These are phyloP conservation scores for Hyparrhenia diplandra DNA, from an alignment of 176 grass and related monocot genomes.

Conservation along the genomic window DNA sequence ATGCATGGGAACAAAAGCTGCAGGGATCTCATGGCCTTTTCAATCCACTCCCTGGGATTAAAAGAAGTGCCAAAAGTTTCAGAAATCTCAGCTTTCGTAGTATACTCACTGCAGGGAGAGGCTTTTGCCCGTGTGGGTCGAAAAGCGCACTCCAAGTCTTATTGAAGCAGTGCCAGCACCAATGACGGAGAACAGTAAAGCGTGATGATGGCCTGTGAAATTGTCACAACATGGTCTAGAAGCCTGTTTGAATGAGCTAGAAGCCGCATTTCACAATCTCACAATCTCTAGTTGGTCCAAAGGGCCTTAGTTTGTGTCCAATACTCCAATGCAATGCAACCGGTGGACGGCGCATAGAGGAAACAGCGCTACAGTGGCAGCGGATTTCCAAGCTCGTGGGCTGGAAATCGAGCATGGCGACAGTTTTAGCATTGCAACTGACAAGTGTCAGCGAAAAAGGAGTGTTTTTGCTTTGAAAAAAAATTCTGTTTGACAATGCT, in stretches of 20 bases:
- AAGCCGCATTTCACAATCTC: not conserved
- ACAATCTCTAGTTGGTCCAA: not conserved
- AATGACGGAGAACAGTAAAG: not conserved
- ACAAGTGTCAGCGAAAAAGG: not conserved
- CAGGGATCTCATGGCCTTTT: not conserved
- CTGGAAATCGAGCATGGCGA: not conserved
- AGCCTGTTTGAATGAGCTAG: not conserved
- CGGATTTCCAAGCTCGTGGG: not conserved
- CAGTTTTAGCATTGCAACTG: not conserved
- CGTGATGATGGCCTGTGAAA: not conserved
- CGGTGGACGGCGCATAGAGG: not conserved
- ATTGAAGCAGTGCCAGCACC: too few relatives aligned
- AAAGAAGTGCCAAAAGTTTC: not conserved
- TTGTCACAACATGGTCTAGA: not conserved
- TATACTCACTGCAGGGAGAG: not conserved
- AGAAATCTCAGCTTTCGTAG: not conserved
- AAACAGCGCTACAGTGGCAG: not conserved
- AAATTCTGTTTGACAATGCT: not conserved
- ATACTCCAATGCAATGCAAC: too few relatives aligned
- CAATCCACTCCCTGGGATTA: not conserved
- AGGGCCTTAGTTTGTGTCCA: not conserved
- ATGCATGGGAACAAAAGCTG: constrained; percentile 15
- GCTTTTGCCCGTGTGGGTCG: not conserved
- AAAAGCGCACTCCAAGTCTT: not conserved
- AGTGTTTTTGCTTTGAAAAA: not conserved